Evolutionary conservation across 148 eudicot genomes (phyloP), one percentile per base, ranked within the genome.

Genomic region (Rhododendron griersonianum): DNA sequence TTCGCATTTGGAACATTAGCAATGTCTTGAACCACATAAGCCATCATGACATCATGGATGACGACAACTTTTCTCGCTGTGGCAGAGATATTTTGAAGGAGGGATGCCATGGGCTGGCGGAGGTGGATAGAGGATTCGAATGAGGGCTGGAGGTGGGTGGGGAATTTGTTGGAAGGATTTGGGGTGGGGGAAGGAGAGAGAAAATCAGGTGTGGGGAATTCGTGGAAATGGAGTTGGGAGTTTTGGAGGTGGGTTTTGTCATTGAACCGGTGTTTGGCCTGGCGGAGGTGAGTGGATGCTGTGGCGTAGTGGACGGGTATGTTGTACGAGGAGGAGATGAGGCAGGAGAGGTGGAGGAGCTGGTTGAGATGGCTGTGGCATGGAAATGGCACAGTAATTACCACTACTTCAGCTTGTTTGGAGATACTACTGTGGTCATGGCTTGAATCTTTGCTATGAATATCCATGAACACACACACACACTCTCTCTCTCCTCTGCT

Each of bases 341-440:
- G 85, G 51, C 86, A 87, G 65, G 92, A 81, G 76, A 90, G 88
- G 4, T 87, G 90, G 89, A 89, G 90, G 69, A 88, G 89, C 28
- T 84, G 92, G 84, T 87, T 88, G 23, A 88, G 90, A 65, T 90
- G 92, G 85, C 92, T 88, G 59, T 90, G 92, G 28, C 81, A 82
- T 30, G 90, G 89, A 59, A 90, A 83, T 2, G 92, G 90, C 59
- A 90, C 82, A 83, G 87, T 80, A 8, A 90, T 82, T 3, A 88
- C 86, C 0, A 18, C 85, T 45, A 90, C 90, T 85, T 63, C 16
- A 45, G 76, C 35, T 57, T 57, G 63, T 53, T 53, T 53, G 59
- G 59, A 53, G 59, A 53, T 53, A 14, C 21, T 14, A 53, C 5
- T 16, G 19, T 3, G 18, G 59, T 15, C 59, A 14, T 14, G 4